Percentiles rank a stretch among this genome's conserved stretches.
Evolutionary conservation across 2,329 filamentous ascomycete genomes (phyloP).

Genomic region (Talaromyces sp.): DNA sequence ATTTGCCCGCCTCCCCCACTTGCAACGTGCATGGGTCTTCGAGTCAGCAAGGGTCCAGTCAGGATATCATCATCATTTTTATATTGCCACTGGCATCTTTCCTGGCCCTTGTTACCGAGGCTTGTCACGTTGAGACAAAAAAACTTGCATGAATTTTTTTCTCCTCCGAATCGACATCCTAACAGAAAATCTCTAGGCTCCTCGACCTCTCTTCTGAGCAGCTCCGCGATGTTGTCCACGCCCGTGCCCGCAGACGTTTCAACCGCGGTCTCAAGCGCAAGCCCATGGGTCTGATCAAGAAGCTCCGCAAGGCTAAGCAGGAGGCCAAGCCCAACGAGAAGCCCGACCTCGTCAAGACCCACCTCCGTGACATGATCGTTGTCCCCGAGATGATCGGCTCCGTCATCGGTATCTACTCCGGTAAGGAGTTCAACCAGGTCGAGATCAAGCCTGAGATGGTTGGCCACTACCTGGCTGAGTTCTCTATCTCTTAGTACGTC

Average conservation of each 20-base stretch:
- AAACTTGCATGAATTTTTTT: neutral
- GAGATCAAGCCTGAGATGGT: conserved; percentile 99
- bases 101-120: neutral
- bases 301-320: conserved; percentile 99
- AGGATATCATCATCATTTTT: neutral
- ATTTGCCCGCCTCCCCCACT: conserved; percentile 10
- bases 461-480: conserved; percentile 98
- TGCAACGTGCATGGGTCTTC: conserved; percentile 9
- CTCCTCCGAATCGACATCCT: conserved; percentile 9
- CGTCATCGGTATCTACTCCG: conserved; percentile 99
- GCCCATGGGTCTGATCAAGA: conserved; percentile 99
- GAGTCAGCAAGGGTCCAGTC: conserved; percentile 7
- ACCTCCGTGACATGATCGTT: conserved; percentile 99
- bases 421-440: conserved; percentile 99
- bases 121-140: neutral
- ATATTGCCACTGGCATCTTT: neutral
- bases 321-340: conserved; percentile 99
- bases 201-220: conserved; percentile 98
- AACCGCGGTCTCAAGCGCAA: conserved; percentile 99
- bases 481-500: conserved; percentile 99
- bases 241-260: conserved; percentile 97
- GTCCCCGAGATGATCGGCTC: conserved; percentile 99
- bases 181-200: conserved; percentile 65
- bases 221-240: conserved; percentile 99
- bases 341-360: conserved; percentile 98